A percentile compares a stretch with the other conserved stretches of the same genome.
Conservation (phyloP, 176 grass and related monocot species). For the Rhynchospora pubera region DNA sequence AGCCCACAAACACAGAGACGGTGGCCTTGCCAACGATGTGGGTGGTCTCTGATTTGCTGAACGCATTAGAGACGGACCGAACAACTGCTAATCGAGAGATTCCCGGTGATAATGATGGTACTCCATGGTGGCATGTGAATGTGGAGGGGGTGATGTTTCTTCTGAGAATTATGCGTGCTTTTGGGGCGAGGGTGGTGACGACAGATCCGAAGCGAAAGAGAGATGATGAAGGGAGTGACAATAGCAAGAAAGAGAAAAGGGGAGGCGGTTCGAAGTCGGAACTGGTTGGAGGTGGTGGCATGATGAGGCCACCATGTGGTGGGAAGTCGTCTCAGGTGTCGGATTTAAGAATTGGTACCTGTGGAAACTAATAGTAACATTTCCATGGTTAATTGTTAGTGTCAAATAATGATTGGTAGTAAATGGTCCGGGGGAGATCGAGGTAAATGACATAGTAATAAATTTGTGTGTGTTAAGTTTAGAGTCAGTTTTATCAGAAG, state of each 20-base stretch:
- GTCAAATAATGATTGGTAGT: not conserved
- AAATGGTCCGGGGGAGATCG: not conserved
- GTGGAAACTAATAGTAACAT: constrained; percentile 13
- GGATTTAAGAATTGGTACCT: constrained; percentile 45
- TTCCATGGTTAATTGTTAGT: not conserved
- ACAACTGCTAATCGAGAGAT: constrained; percentile 7
- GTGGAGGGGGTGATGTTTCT: constrained; percentile 62
- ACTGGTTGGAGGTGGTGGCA: not conserved
- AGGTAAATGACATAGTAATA: no score
- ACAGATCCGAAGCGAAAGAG: constrained; percentile 32
- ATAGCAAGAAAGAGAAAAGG: not conserved
- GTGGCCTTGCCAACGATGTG: constrained; percentile 45
- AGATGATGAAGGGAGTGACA: constrained; percentile 16
- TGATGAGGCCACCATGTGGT: constrained; percentile 29
- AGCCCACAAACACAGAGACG: not conserved
- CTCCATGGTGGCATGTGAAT: constrained; percentile 55
- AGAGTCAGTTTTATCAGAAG: no score
- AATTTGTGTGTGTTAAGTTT: no score
- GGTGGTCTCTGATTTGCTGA: constrained; percentile 52
- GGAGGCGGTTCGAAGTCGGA: not conserved
- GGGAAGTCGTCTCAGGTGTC: constrained; percentile 28
- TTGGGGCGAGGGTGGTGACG: constrained; percentile 13
- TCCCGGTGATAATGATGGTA: not conserved
- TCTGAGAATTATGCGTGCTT: constrained; percentile 40
- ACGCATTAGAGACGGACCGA: constrained; percentile 53